Percentiles rank a stretch among this genome's conserved stretches.
These are phyloP conservation scores for Escallonia rubra DNA, from an alignment of 129 eudicot genomes.

Conservation along the genomic window DNA sequence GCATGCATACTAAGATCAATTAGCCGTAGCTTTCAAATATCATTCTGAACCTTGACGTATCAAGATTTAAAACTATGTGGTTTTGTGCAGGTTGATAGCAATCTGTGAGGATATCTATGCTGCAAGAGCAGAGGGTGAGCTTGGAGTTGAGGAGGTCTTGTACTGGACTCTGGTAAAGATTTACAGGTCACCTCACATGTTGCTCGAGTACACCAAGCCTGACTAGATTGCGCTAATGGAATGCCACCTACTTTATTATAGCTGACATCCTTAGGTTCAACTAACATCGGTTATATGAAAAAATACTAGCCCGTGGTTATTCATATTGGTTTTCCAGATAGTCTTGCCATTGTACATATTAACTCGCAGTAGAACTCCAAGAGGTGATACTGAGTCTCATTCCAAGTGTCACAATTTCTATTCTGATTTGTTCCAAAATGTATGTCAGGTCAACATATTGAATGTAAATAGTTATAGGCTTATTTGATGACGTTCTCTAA, in stretches of 20 bases:
- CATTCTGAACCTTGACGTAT: no score
- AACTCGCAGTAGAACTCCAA: no score
- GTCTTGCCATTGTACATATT: no score
- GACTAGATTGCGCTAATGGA: conserved; percentile 35
- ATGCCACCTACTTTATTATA: neutral
- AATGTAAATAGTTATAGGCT: no score
- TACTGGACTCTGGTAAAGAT: conserved; percentile 95
- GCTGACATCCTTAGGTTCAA: neutral
- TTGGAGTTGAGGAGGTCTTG: conserved; percentile 87
- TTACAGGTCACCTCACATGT: conserved; percentile 96
- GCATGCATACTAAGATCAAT: no score
- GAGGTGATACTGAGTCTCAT: no score
- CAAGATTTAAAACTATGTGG: neutral
- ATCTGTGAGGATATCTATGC: conserved; percentile 97
- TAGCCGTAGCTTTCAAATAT: no score
- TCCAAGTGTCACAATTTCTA: no score
- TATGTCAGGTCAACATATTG: no score
- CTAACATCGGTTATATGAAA: neutral
- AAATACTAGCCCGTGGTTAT: neutral
- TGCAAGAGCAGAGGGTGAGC: conserved; percentile 98
- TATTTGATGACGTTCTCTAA: no score
- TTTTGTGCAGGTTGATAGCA: conserved; percentile 66
- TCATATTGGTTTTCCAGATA: no score
- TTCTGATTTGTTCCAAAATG: no score
- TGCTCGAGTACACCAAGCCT: conserved; percentile 87